A percentile compares a stretch with the other conserved stretches of the same genome.
Conservation (phyloP, 306 rosid genomes). For the Vicia faba region DNA sequence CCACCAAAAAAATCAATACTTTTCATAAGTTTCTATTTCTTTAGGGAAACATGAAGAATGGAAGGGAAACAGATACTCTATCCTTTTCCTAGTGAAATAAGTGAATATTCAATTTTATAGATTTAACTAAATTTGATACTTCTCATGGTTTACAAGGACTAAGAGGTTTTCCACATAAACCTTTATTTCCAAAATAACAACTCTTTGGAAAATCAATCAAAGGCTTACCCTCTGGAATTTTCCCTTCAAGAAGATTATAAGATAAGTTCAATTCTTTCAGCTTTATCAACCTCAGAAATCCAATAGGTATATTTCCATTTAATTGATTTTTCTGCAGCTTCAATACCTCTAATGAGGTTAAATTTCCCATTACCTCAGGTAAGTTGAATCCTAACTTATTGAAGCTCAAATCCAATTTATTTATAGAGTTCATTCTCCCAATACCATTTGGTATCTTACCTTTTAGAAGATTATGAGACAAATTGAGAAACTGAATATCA, state of each 20-base stretch:
- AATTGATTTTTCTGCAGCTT: constrained; percentile 66
- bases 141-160: constrained; percentile 54
- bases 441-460: constrained; percentile 53
- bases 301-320: constrained; percentile 58
- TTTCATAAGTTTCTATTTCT: neutral
- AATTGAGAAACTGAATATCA: constrained; percentile 55
- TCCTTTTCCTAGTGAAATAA: neutral
- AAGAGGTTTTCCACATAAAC: constrained; percentile 77
- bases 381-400: constrained; percentile 50
- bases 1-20: neutral
- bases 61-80: neutral
- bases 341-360: constrained; percentile 53
- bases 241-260: constrained; percentile 67
- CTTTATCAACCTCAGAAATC: constrained; percentile 52
- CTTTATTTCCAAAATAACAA: constrained; percentile 62
- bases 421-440: constrained; percentile 46
- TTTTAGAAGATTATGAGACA: constrained; percentile 58
- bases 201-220: constrained; percentile 60
- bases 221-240: constrained; percentile 67
- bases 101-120: neutral
- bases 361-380: constrained; percentile 55
- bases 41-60: neutral
- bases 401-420: constrained; percentile 64
- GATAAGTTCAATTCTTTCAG: constrained; percentile 60
- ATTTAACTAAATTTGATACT: neutral